A percentile compares a stretch with the other conserved stretches of the same genome.
These are phyloP conservation scores for Alternaria brassicae DNA, from an alignment of 2,329 filamentous ascomycete genomes.

Conservation along the genomic window DNA sequence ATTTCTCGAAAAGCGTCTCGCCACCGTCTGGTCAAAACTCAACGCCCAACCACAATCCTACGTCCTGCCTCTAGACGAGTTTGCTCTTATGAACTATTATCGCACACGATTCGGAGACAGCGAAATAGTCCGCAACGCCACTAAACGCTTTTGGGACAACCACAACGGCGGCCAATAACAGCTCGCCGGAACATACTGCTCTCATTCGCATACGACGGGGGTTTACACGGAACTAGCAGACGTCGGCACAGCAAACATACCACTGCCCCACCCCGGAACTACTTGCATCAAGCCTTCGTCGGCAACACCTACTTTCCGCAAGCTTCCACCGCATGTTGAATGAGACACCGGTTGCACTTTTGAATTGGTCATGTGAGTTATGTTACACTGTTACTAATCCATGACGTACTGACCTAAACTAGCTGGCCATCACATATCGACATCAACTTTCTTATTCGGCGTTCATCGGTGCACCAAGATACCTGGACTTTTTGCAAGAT, in stretches of 20 bases:
- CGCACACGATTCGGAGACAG: slow-evolving; percentile 68
- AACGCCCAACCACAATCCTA: slow-evolving; percentile 71
- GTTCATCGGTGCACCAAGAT: slow-evolving; percentile 13
- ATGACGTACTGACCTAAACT: not conserved
- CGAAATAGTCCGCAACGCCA: slow-evolving; percentile 58
- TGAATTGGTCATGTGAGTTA: slow-evolving; percentile 6
- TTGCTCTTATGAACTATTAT: slow-evolving; percentile 87
- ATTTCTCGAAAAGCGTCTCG: slow-evolving; percentile 67
- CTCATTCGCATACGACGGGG: slow-evolving; percentile 2
- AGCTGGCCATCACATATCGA: slow-evolving; percentile 12
- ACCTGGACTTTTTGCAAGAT: slow-evolving; percentile 27
- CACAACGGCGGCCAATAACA: slow-evolving; percentile 44
- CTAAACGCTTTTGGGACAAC: slow-evolving; percentile 65
- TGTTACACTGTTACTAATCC: not conserved
- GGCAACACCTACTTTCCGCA: not conserved
- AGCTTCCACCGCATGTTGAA: not conserved
- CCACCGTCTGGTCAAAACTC: slow-evolving; percentile 72
- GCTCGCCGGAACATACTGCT: not conserved
- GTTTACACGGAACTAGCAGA: not conserved
- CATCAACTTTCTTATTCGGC: slow-evolving; percentile 11
- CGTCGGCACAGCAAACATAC: not conserved
- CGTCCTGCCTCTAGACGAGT: slow-evolving; percentile 77
- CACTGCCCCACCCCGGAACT: not conserved
- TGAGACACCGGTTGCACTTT: not conserved
- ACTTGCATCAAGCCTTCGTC: not conserved